Percentiles rank a stretch among this genome's conserved stretches.
Evolutionary conservation across 1,284 basidiomycete genomes (phyloP).

Genomic region (Grifola frondosa): DNA sequence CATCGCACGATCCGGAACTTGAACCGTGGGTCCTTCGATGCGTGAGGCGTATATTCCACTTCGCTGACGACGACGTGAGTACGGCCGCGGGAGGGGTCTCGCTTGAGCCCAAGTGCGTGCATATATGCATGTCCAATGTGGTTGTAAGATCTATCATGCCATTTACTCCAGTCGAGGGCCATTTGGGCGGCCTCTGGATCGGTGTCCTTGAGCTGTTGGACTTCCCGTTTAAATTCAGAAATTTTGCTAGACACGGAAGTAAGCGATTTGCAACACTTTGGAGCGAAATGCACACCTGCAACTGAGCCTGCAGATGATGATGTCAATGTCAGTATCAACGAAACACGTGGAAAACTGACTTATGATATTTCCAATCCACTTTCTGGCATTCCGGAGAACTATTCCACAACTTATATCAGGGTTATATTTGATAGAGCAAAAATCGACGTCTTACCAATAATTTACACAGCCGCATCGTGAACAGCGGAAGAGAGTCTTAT

Average conservation of each 20-base stretch:
- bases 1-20: conserved; percentile 14
- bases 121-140: neutral
- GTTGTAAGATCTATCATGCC: conserved; percentile 2
- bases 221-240: neutral
- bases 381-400: conserved; percentile 23
- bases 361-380: conserved; percentile 18
- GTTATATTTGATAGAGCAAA: neutral
- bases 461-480: neutral
- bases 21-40: conserved; percentile 15
- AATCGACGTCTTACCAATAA: neutral
- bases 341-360: conserved; percentile 4
- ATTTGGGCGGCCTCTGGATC: conserved; percentile 3
- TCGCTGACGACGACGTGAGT: conserved; percentile 25
- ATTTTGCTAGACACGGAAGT: neutral
- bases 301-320: neutral
- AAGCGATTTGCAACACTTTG: neutral
- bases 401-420: neutral
- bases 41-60: conserved; percentile 20
- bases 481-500: neutral
- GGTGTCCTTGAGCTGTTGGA: neutral
- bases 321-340: neutral
- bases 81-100: conserved; percentile 22
- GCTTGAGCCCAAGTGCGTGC: conserved; percentile 22
- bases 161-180: conserved; percentile 11
- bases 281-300: neutral